Evolutionary conservation across 768 basidiomycete genomes (phyloP), one percentile per base, ranked within the genome.

Genomic region (Mycena rebaudengoi): DNA sequence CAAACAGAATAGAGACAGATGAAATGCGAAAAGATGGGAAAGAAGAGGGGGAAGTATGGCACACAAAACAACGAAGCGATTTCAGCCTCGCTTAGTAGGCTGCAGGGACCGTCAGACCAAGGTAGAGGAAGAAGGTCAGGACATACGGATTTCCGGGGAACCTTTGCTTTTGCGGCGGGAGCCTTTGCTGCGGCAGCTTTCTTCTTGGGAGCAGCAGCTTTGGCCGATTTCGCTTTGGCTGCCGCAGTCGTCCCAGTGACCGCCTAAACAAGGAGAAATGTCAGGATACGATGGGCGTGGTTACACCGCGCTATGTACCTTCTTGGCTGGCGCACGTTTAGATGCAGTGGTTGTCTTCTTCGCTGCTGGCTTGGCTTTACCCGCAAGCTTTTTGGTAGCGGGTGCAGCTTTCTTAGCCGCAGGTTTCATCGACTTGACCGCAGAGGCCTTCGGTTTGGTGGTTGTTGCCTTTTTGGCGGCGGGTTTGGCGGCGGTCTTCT

Each of bases 321-420:
- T 92, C 83, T 91, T 92, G 10, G 84, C 86, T 1, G 81, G 45
- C 30, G 82, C 86, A 32, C 86, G 80, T 73, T 84, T 86, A 45
- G 84, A 76, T 32, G 80, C 65, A 5, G 76, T 53, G 6, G 74
- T 69, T 0, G 70, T 73, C 74, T 84, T 84, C 78, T 84, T 85
- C 0, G 76, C 29, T 5, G 73, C 64, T 14, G 80, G 63, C 64
- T 83, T 84, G 25, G 79, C 58, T 29, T 79, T 78, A 14, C 74
- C 71, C 16, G 76, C 75, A 7, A 75, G 73, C 66, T 82, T 86
- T 69, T 71, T 79, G 4, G 76, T 48, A n/a, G n/a, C n/a, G n/a
- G 21, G 76, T 50, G 23, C 76, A 63, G 77, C 60, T 60, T 77
- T 74, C 68, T 75, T 79, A 7, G 71, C 49, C n/a, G 74, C 54